phyloP scores from a whole-genome alignment of 1,139 yeast species.

The Pichia sp. region DNA sequence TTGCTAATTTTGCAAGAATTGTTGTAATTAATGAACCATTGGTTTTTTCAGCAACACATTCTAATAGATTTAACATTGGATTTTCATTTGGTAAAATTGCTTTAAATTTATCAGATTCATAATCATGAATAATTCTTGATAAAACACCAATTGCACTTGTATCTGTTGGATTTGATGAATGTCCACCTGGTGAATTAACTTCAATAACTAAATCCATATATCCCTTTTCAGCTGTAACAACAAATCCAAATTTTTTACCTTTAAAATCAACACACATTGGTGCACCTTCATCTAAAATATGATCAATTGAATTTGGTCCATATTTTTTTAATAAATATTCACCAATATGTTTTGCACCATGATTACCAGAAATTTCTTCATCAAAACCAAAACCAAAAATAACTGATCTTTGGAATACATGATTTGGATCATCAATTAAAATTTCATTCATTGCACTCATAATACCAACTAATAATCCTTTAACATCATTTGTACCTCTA shows the following conservation, averaged over 20 bases:
- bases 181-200: conserved; percentile 61
- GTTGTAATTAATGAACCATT: conserved; percentile 1
- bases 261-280: conserved; percentile 15
- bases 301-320: conserved; percentile 48
- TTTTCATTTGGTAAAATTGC: conserved; percentile 40
- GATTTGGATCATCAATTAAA: conserved; percentile 35
- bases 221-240: conserved; percentile 66
- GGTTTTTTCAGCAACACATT: conserved; percentile 41
- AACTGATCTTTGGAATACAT: conserved; percentile 47
- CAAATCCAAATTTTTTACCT: conserved; percentile 38
- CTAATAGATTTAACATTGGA: conserved; percentile 43
- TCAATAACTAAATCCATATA: conserved; percentile 43
- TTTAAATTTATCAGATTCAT: conserved; percentile 46
- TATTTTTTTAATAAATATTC: conserved; percentile 40
- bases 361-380: conserved; percentile 58
- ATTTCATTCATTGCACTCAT: conserved; percentile 53
- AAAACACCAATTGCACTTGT: conserved; percentile 69
- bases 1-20: conserved; percentile 8
- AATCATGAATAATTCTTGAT: conserved; percentile 41
- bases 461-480: conserved; percentile 49
- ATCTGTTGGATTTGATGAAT: conserved; percentile 62
- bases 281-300: conserved; percentile 60
- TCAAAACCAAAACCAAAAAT: conserved; percentile 64
- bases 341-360: conserved; percentile 47
- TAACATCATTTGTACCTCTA: conserved; percentile 61